Percentiles rank a stretch among this genome's conserved stretches.
Evolutionary conservation across 2,329 filamentous ascomycete species (phyloP).

Genomic region (Colletotrichum neosansevieriae): DNA sequence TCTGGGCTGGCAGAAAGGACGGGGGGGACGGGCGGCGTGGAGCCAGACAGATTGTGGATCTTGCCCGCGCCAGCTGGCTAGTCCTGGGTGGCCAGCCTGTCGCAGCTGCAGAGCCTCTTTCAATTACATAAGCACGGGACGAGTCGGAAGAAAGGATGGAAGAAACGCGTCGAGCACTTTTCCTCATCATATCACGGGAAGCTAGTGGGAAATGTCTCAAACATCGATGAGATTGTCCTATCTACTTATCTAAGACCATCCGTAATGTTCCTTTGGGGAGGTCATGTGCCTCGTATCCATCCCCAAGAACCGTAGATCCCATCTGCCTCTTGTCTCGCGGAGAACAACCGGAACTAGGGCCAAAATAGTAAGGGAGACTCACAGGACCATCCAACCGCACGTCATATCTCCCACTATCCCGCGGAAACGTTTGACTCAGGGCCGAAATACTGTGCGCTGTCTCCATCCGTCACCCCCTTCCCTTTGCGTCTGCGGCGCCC

Average conservation of each 20-base stretch:
- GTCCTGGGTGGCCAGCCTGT: no score
- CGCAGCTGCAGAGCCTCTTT: background rate
- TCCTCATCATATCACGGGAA: no score
- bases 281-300: background rate
- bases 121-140: no score
- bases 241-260: background rate
- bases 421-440: background rate
- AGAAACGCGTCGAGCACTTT: no score
- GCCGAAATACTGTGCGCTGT: background rate
- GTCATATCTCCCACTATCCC: conserved; percentile 12
- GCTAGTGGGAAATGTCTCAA: background rate
- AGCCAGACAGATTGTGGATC: background rate
- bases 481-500: background rate
- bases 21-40: background rate
- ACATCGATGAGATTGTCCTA: conserved; percentile 10
- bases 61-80: background rate
- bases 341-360: background rate
- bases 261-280: no score
- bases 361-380: background rate
- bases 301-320: no score
- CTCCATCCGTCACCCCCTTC: background rate
- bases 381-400: background rate
- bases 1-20: background rate
- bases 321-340: no score
- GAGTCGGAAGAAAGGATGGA: no score